Evolutionary conservation across 495 filamentous ascomycete genomes (phyloP), one percentile per base, ranked within the genome.

Genomic region (Terfezia boudieri): DNA sequence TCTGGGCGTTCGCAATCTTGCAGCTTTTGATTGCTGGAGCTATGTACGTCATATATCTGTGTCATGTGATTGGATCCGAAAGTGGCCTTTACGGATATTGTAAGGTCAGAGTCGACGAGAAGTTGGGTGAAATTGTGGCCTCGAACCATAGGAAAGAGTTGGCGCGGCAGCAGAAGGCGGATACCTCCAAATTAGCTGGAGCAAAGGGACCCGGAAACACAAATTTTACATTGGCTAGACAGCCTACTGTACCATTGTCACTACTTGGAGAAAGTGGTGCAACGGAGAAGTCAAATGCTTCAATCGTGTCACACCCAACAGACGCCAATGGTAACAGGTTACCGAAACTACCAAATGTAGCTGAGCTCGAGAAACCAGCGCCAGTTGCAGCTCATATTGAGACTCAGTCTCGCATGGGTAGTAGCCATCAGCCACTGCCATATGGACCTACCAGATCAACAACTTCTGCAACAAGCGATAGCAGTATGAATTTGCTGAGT

Each of bases 21-120:
- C 83, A 79, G 36, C 72, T 98, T 49, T 62, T 84, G 8, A 59
- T 84, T 9, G 84, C 84, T 0, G 68, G 77, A 46, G 56, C 89
- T 1, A 76, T 92, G 43, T 98, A 93, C 66, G 66, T 94, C 32
- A 73, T 80, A 56, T 98, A 90, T 70, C 73, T 98, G 4, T 94
- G 84, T 74, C 82, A 86, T 67, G 82, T 86, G 59, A 92, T 98
- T 11, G 84, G 85, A 5, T 69, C 73, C 26, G 85, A 93, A 64
- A 83, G 82, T n/a, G 77, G 80, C 1, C 72, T 98, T 20, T 75
- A 76, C 11, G 78, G 78, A 12, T 98, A 92, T 68, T 95, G 89
- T 64, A 79, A 83, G 56, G 77, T 86, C 14, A 94, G 94, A 70
- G 79, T 94, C 64, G 86, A 92, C 62, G 78, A 72, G 48, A 73